phyloP scores from a whole-genome alignment of 768 basidiomycete species.

The Tephrocybe sp. region DNA sequence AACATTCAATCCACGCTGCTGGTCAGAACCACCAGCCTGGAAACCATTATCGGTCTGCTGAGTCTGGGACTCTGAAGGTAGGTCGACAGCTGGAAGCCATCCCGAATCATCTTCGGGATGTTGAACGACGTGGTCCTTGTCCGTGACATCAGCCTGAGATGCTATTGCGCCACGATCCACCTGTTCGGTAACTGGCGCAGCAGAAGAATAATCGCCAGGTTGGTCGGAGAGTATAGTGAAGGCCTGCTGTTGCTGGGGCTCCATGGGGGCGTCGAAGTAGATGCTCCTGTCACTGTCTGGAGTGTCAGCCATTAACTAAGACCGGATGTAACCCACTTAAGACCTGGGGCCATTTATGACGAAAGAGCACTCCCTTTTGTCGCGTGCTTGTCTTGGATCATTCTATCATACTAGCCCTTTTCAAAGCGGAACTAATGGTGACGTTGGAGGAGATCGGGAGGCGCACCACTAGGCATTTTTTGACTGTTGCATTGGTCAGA shows the following conservation, averaged over 20 bases:
- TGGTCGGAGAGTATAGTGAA: slow-evolving; percentile 1
- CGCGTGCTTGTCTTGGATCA: slow-evolving; percentile 10
- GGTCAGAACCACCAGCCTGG: not conserved
- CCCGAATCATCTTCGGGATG: slow-evolving; percentile 11
- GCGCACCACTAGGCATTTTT: no score
- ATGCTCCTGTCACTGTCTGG: slow-evolving; percentile 33
- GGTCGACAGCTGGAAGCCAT: slow-evolving; percentile 21
- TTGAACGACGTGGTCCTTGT: not conserved
- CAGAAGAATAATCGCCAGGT: not conserved
- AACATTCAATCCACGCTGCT: not conserved
- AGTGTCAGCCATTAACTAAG: slow-evolving; percentile 16
- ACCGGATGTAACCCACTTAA: not conserved
- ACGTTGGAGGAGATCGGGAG: no score
- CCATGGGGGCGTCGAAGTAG: slow-evolving; percentile 48
- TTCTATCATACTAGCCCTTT: not conserved
- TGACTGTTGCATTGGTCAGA: no score
- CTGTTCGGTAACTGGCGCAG: not conserved
- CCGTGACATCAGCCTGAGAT: not conserved
- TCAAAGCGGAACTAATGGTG: no score
- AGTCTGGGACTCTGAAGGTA: slow-evolving; percentile 8
- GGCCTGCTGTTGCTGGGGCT: slow-evolving; percentile 5
- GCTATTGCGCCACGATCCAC: not conserved
- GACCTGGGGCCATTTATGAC: slow-evolving; percentile 7
- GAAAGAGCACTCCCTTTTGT: not conserved
- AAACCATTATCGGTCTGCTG: not conserved